Base-by-base conservation (phyloP, 768 basidiomycete species). In the Kwoniella mangroviensis region DNA sequence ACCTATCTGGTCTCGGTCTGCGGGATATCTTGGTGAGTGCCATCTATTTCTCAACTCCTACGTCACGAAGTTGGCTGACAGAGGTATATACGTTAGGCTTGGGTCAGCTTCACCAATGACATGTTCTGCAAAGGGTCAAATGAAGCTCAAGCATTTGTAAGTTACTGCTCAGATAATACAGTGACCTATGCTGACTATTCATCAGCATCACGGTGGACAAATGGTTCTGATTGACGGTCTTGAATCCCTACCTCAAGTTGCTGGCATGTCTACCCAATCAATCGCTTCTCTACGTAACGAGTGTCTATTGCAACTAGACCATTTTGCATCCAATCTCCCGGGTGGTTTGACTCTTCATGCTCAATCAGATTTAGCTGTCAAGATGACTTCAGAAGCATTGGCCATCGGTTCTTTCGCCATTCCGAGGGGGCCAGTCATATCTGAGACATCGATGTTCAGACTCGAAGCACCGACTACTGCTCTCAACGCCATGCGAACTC, bases 161-260 rank as follows among this genome's bases (percentile, higher is more conserved):
- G 77, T 71, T 1, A 34, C 26, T 60, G n/a, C 40, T 24, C 34
- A 60, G 40, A n/a, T 24, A 17, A 58, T 49, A 60, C 1, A 10
- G 5, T 12, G 53, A 34, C 15, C 12, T 19, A 12, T 15, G 22
- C 21, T 56, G 40, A 65, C n/a, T 19, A 24, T 65, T 15, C 21
- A 40, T 2, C 73, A 97, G 94, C 90, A 92, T 78, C 93, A 99
- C 78, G 95, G 92, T 4, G 95, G 94, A 0, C 89, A 91, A 73
- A 92, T 99, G 92, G 91, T 92, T 1, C 89, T 93, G 77, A 84
- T 98, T 21, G 97, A 99, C 80, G 94, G 95, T 45, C 84, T 98
- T 2, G 89, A 88, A 43, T 90, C 92, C 3, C 85, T 93, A 19
- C 90, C 92, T 58, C 91, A 91, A 79, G 83, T 90, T 45, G 84